These are phyloP conservation scores for Penicillium ochrochloron DNA, from an alignment of 495 filamentous ascomycete genomes.

Conservation along the genomic window DNA sequence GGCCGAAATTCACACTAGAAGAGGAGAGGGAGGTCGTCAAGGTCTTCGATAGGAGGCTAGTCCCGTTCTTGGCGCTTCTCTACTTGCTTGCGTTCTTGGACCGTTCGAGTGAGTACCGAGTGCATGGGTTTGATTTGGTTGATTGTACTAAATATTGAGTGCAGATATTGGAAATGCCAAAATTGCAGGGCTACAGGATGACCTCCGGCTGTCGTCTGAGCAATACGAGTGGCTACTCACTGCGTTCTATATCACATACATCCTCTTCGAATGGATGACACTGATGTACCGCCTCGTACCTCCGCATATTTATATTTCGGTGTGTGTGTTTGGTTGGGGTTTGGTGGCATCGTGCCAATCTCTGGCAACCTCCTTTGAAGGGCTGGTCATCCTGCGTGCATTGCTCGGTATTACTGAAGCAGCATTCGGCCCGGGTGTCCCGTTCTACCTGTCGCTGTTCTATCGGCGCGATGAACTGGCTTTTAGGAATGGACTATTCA, in stretches of 20 bases:
- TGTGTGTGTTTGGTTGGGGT: constrained; percentile 56
- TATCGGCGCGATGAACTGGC: constrained; percentile 66
- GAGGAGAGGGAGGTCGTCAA: constrained; percentile 74
- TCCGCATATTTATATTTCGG: constrained; percentile 61
- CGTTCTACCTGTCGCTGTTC: constrained; percentile 67
- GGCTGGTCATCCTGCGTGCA: constrained; percentile 49
- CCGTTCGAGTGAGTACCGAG: constrained; percentile 64
- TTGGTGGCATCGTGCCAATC: constrained; percentile 74
- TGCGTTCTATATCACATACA: constrained; percentile 72
- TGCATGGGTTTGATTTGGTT: neutral
- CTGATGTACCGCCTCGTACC: constrained; percentile 62
- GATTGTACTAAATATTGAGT: constrained; percentile 9
- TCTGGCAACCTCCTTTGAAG: constrained; percentile 58
- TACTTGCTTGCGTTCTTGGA: constrained; percentile 85
- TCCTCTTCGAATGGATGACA: constrained; percentile 75
- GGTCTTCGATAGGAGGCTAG: constrained; percentile 75
- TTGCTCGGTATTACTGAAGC: constrained; percentile 65
- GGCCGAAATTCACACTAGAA: constrained; percentile 64
- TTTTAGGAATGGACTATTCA: constrained; percentile 62
- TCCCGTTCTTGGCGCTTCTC: constrained; percentile 77
- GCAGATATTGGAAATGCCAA: constrained; percentile 80
- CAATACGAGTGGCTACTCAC: constrained; percentile 72
- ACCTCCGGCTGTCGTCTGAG: constrained; percentile 59
- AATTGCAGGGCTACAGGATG: constrained; percentile 71
- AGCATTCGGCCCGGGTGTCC: constrained; percentile 64